Conservation (phyloP, 2,329 filamentous ascomycete species). For the Aureobasidium sp. region DNA sequence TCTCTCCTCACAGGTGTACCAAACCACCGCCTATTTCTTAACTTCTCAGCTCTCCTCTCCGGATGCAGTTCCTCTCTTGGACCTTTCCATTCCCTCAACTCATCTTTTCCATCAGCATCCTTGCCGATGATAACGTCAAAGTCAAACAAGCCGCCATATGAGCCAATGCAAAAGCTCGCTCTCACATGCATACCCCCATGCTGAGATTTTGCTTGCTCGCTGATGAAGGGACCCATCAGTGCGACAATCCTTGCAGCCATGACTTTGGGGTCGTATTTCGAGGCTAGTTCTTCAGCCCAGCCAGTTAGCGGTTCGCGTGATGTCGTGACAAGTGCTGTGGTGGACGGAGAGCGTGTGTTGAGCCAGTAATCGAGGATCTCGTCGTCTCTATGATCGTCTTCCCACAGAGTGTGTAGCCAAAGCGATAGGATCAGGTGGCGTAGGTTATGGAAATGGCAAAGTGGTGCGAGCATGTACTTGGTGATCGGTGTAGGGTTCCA, state of each 20-base stretch:
- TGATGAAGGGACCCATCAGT: conserved; percentile 36
- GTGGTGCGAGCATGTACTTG: conserved; percentile 30
- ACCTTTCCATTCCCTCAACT: conserved; percentile 35
- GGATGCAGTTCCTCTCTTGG: conserved; percentile 39
- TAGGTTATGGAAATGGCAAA: conserved; percentile 38
- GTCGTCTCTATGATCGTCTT: conserved; percentile 32
- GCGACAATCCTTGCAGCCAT: conserved; percentile 35
- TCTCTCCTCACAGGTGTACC: background rate
- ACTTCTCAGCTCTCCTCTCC: conserved; percentile 35
- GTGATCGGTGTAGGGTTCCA: conserved; percentile 33
- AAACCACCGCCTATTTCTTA: conserved; percentile 40
- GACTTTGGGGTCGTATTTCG: conserved; percentile 33
- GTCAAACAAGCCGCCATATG: conserved; percentile 38
- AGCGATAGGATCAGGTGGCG: conserved; percentile 35
- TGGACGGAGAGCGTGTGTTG: conserved; percentile 32
- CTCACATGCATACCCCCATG: conserved; percentile 37
- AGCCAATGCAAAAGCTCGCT: conserved; percentile 39
- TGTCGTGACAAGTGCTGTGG: conserved; percentile 32
- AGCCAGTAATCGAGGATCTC: conserved; percentile 41
- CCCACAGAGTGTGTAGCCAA: conserved; percentile 36
- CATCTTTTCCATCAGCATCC: conserved; percentile 25
- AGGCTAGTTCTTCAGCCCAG: conserved; percentile 37
- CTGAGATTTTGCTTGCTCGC: conserved; percentile 33
- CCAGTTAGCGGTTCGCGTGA: conserved; percentile 29
- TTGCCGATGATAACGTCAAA: conserved; percentile 37